Base-by-base conservation (phyloP, 2,329 filamentous ascomycete species). In the Trichoderma sp. region DNA sequence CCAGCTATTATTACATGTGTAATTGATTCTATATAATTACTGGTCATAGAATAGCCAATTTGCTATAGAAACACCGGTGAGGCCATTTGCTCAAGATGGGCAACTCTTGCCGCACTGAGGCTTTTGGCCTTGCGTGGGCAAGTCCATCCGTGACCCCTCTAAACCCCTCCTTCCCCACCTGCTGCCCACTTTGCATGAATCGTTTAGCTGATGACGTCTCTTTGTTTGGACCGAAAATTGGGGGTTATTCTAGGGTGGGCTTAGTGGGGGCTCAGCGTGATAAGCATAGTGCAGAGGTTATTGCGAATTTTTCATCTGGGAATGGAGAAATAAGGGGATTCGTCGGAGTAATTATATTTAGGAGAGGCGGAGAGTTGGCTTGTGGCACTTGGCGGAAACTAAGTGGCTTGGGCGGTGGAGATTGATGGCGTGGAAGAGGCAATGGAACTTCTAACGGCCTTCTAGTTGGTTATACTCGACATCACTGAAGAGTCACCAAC, bases 41-140 rank as follows among this genome's bases (percentile, higher is more conserved):
- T 48, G 22, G n/a, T 19, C 12, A 22, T 22, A 22, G n/a, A 48
- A 48, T 22, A 9, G 22, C 19, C 42, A 48, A 29, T 29, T 29
- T 48, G 5, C n/a, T 19, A 48, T 48, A 48, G 42, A 48, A 1
- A 19, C 19, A 48, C 22, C 42, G 42, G 42, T 50, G 65, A 61
- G 65, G 7, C 35, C 45, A 42, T 56, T 56, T 37, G 10, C 54
- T 13, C 9, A 48, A 42, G 1, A 10, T n/a, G 22, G 61, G 61
- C 61, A 64, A 64, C 61, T 64, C 61, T 45, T 10, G 35, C 50
- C 61, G 61, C 50, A 64, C 29, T 59, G 57, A 59, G 64, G 64
- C 64, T 56, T 64, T 64, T 64, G 61, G 50, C 10, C 37, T 2
- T 4, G 27, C 25, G 13, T n/a, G 45, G 61, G 61, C 61, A 64